A percentile compares a stretch with the other conserved stretches of the same genome.
Conservation (phyloP, 1,284 basidiomycete genomes). For the Cryptococcus sp. region DNA sequence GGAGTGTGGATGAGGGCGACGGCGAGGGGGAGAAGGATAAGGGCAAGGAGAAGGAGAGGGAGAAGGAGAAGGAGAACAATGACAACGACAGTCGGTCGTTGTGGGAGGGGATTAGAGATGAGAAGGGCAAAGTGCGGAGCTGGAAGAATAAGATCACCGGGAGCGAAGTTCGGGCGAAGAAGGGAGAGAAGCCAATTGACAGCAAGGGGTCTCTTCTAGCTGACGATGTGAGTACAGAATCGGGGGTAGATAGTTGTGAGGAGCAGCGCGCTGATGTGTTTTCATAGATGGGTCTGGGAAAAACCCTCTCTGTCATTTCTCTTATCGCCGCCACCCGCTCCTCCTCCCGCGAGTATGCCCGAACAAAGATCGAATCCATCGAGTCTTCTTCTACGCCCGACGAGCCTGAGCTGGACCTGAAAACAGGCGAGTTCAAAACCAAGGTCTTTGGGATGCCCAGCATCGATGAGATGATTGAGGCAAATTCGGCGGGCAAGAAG, state of each 20-base stretch:
- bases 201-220: slow-evolving; percentile 88
- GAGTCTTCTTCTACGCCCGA: slow-evolving; percentile 46
- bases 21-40: slow-evolving; percentile 13
- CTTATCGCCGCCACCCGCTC: slow-evolving; percentile 80
- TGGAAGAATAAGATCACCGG: slow-evolving; percentile 88
- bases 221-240: slow-evolving; percentile 70
- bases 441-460: slow-evolving; percentile 79
- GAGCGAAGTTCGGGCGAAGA: slow-evolving; percentile 58
- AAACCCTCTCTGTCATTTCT: slow-evolving; percentile 89
- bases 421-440: slow-evolving; percentile 67
- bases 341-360: slow-evolving; percentile 61
- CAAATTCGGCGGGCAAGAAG: slow-evolving; percentile 34
- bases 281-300: slow-evolving; percentile 90
- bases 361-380: slow-evolving; percentile 57
- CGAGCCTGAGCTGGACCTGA: slow-evolving; percentile 52
- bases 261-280: slow-evolving; percentile 16
- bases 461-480: slow-evolving; percentile 9
- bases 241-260: not conserved
- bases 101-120: slow-evolving; percentile 40
- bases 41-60: slow-evolving; percentile 14
- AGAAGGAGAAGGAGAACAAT: slow-evolving; percentile 26
- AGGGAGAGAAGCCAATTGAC: slow-evolving; percentile 62
- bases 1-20: slow-evolving; percentile 5
- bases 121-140: slow-evolving; percentile 58
- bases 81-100: slow-evolving; percentile 36